Conservation (phyloP, 768 basidiomycete species). For the Suillus tomentosus region DNA sequence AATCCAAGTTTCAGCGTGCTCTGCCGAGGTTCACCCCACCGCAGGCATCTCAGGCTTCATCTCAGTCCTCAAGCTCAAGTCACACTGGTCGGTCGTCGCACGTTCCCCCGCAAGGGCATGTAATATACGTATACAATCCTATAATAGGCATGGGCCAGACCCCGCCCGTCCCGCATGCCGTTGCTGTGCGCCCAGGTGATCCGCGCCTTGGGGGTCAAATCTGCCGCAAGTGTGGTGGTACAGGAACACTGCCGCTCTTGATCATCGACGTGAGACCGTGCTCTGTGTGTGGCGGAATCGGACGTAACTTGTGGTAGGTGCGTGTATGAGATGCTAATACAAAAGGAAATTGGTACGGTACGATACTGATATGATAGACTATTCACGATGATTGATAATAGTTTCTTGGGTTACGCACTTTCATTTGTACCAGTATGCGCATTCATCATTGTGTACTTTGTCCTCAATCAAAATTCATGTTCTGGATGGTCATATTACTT, state of each 20-base stretch:
- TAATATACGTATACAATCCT: conserved; percentile 29
- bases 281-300: conserved; percentile 61
- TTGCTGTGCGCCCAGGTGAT: conserved; percentile 63
- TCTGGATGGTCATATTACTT: background rate
- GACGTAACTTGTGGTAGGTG: conserved; percentile 47
- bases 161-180: conserved; percentile 41
- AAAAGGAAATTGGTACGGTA: background rate
- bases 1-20: conserved; percentile 31
- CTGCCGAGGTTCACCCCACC: conserved; percentile 28
- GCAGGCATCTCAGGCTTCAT: conserved; percentile 17
- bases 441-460: background rate
- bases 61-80: background rate
- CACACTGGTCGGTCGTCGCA: conserved; percentile 5
- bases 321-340: background rate
- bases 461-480: background rate
- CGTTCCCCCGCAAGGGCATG: background rate
- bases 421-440: background rate
- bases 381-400: background rate
- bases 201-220: conserved; percentile 64
- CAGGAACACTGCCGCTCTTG: conserved; percentile 52
- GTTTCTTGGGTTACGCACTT: background rate
- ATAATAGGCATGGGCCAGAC: conserved; percentile 15
- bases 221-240: conserved; percentile 69
- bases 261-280: conserved; percentile 59
- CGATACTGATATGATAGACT: background rate